Evolutionary conservation across 1,139 yeast genomes (phyloP).

Genomic region (Lodderomyces beijingensis): DNA sequence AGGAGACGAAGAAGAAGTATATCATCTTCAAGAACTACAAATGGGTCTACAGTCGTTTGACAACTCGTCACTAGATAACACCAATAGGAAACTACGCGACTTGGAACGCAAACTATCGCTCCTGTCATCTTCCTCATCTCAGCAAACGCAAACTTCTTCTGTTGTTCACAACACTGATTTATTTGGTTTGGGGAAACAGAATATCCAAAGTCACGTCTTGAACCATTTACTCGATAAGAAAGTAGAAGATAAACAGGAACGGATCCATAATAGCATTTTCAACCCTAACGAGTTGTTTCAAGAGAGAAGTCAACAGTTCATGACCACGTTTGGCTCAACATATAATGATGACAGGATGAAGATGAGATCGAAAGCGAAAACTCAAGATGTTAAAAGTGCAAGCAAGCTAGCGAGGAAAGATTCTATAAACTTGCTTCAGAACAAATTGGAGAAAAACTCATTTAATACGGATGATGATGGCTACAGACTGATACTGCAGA

Average conservation of each 20-base stretch:
- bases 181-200: conserved; percentile 28
- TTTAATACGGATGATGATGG: neutral
- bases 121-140: conserved; percentile 16
- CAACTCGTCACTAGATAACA: conserved; percentile 15
- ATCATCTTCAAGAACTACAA: too few relatives aligned
- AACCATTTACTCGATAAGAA: conserved; percentile 21
- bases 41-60: conserved; percentile 1
- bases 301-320: conserved; percentile 29
- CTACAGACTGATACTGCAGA: too few relatives aligned
- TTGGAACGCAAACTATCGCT: conserved; percentile 31
- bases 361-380: conserved; percentile 1
- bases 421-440: conserved; percentile 11
- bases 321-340: conserved; percentile 27
- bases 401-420: conserved; percentile 9
- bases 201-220: conserved; percentile 28
- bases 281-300: conserved; percentile 34
- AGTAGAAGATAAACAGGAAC: conserved; percentile 15
- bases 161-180: conserved; percentile 28
- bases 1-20: too few relatives aligned
- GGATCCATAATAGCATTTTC: conserved; percentile 17
- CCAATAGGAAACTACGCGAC: conserved; percentile 24
- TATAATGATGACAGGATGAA: conserved; percentile 19
- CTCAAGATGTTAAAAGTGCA: neutral
- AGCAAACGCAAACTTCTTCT: conserved; percentile 20
- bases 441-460: conserved; percentile 8